A percentile compares a stretch with the other conserved stretches of the same genome.
phyloP scores from a whole-genome alignment of 139 green algal genomes.

The Edaphochlamys debaryana region DNA sequence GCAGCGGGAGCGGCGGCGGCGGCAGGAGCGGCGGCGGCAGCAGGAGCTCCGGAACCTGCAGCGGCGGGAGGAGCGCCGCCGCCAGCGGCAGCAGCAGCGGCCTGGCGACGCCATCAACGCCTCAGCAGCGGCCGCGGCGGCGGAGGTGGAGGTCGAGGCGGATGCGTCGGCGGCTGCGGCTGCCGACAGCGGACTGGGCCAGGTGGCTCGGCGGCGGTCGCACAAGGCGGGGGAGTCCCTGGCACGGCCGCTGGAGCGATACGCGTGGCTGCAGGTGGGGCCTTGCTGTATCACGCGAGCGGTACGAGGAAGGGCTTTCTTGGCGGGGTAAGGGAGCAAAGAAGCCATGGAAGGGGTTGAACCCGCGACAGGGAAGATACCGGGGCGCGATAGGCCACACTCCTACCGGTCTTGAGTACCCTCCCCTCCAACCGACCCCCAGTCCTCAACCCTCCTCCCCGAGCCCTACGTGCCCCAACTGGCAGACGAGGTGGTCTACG shows the following conservation, averaged over 20 bases:
- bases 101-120: no score
- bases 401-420: no score
- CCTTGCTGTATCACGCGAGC: no score
- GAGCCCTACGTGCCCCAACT: constrained; percentile 78
- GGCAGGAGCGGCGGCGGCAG: neutral
- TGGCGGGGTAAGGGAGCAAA: no score
- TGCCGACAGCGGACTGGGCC: neutral
- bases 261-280: constrained; percentile 27
- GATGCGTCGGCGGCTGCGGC: neutral
- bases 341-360: no score
- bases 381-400: no score
- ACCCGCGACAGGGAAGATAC: no score
- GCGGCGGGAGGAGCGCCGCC: neutral
- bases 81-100: neutral
- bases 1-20: constrained; percentile 14
- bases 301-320: no score
- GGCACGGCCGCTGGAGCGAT: neutral
- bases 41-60: constrained; percentile 16
- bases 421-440: no score
- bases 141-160: neutral
- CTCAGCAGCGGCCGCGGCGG: no score
- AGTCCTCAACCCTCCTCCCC: no score
- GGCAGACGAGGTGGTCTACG: constrained; percentile 79
- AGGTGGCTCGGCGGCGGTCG: constrained; percentile 12
- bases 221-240: constrained; percentile 11